A percentile compares a stretch with the other conserved stretches of the same genome.
Conservation (phyloP, 1,284 basidiomycete species). For the Ustilago shanxiensis region DNA sequence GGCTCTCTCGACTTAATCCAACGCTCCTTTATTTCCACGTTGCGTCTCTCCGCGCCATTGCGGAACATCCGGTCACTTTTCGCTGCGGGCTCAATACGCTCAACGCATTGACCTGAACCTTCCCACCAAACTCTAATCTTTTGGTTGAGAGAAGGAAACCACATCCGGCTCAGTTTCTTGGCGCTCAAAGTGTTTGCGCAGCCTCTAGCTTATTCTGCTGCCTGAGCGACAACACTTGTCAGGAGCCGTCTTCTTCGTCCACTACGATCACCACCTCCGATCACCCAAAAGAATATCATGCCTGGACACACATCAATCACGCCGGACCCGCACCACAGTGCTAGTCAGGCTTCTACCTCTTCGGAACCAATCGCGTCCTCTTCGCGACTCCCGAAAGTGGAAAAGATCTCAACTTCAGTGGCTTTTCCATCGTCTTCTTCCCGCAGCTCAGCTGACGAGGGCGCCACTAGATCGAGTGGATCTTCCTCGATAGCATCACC, state of each 20-base stretch:
- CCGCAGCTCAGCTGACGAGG: slow-evolving; percentile 25
- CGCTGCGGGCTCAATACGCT: background rate
- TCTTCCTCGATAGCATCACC: slow-evolving; percentile 38
- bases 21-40: background rate
- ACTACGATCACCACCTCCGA: background rate
- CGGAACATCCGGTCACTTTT: slow-evolving; percentile 16
- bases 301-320: background rate
- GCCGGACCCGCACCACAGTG: background rate
- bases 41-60: slow-evolving; percentile 8
- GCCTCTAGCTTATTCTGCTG: background rate
- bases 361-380: slow-evolving; percentile 9
- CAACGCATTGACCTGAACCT: slow-evolving; percentile 13
- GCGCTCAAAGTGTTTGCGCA: slow-evolving; percentile 2
- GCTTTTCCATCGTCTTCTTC: slow-evolving; percentile 27
- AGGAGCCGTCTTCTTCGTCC: background rate
- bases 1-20: slow-evolving; percentile 18
- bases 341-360: background rate
- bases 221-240: slow-evolving; percentile 7
- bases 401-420: slow-evolving; percentile 27
- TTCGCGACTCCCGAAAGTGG: slow-evolving; percentile 14
- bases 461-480: slow-evolving; percentile 14
- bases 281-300: background rate
- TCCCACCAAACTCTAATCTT: slow-evolving; percentile 12
- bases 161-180: slow-evolving; percentile 14
- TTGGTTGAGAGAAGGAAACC: slow-evolving; percentile 1